Percentiles rank a stretch among this genome's conserved stretches.
phyloP scores from a whole-genome alignment of 768 basidiomycete genomes.

The Hericium coralloides region DNA sequence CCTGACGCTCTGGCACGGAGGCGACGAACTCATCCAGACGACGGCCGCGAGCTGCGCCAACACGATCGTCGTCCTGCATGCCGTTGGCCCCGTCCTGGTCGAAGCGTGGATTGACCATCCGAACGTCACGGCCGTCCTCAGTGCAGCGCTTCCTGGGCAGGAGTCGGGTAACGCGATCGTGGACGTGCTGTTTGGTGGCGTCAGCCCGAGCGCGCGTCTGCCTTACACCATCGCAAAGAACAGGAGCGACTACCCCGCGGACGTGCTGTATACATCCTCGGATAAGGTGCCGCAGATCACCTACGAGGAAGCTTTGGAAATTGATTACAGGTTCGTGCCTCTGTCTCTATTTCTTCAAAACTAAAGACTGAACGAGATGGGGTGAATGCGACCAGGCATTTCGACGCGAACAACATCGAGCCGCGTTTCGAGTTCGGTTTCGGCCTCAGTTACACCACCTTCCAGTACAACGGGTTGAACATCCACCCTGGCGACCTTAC shows the following conservation, averaged over 20 bases:
- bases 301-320: slow-evolving; percentile 47
- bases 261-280: slow-evolving; percentile 21
- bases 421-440: slow-evolving; percentile 89
- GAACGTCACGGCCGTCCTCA: slow-evolving; percentile 55
- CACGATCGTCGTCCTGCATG: slow-evolving; percentile 74
- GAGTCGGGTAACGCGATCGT: slow-evolving; percentile 57
- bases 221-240: slow-evolving; percentile 67
- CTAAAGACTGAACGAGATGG: slow-evolving; percentile 16
- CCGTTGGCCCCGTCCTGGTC: slow-evolving; percentile 62
- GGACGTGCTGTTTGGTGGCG: slow-evolving; percentile 68
- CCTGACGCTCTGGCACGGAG: slow-evolving; percentile 29
- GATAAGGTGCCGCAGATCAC: slow-evolving; percentile 36
- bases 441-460: slow-evolving; percentile 80
- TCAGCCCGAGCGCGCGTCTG: slow-evolving; percentile 66
- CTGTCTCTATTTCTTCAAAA: not conserved
- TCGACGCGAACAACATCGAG: slow-evolving; percentile 46
- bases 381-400: slow-evolving; percentile 25
- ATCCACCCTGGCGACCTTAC: slow-evolving; percentile 22
- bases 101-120: slow-evolving; percentile 70
- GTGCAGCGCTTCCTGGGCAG: slow-evolving; percentile 55
- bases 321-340: slow-evolving; percentile 1
- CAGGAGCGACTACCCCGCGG: slow-evolving; percentile 40
- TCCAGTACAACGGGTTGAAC: slow-evolving; percentile 54
- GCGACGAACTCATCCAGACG: slow-evolving; percentile 33
- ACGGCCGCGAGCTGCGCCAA: slow-evolving; percentile 66